Evolutionary conservation across 83 land plant genomes (phyloP), one percentile per base, ranked within the genome.

Genomic region (Thuja plicata): DNA sequence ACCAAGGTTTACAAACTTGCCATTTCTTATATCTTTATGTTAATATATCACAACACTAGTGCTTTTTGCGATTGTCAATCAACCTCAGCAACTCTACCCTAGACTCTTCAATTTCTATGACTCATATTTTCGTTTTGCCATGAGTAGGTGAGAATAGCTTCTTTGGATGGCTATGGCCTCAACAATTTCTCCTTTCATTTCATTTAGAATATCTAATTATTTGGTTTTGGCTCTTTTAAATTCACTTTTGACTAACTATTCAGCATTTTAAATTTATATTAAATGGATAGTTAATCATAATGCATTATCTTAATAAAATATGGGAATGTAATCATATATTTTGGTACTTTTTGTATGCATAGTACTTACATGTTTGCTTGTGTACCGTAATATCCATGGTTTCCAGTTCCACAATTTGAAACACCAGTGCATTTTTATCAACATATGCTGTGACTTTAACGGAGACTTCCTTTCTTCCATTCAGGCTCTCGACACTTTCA

Each of bases 401-500:
- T 37, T 77, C 41, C 41, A 77, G 15, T 37, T 77, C 41, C 41
- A 77, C 19, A 37, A 35, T 77, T 5, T 37, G 80, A 17, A 77
- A 15, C 38, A 34, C 3, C 46, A 19, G 38, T 34, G 0, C 21
- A 74, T 74, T 5, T 77, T 37, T 17, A 78, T 78, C 10, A 37
- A 74, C 9, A 5, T 78, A 38, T 78, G 82, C 82, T 78, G 27
- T 78, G 43, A 77, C 70, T 78, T 78, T 78, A 19, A 78, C 37
- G 19, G 13, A 43, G 16, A 46, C 43, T 74, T 89, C 12, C 17
- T 38, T 89, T 89, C 27, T 70, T 52, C 83, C 79, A 78, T 77
- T 43, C 93, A 93, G 94, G 94, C 94, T 87, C 88, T 94, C 84
- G 96, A 94, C 86, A 93, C 96, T 34, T 94, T 92, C 87, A 93